Percentiles rank a stretch among this genome's conserved stretches.
Evolutionary conservation across 129 eudicot genomes (phyloP).

Genomic region (Arctium minus): DNA sequence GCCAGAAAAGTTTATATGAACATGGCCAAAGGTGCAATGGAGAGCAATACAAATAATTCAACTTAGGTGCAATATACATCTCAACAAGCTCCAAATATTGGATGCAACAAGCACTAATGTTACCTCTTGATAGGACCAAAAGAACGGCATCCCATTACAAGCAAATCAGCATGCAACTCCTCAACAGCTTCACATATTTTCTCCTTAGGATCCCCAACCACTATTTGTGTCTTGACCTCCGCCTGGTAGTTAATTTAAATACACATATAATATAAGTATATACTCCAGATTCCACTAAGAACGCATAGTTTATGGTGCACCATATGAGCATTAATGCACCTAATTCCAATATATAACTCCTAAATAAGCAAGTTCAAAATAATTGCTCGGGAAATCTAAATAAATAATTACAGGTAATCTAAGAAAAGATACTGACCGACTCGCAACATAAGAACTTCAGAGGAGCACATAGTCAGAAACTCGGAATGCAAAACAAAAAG

Average conservation of each 20-base stretch:
- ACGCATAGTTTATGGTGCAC: not conserved
- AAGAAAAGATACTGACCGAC: not conserved
- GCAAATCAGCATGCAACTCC: constrained; percentile 68
- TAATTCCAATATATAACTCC: not conserved
- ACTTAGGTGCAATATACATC: not conserved
- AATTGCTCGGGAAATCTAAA: not conserved
- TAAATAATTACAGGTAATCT: constrained; percentile 1
- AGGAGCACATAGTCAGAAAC: not conserved
- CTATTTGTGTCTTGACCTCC: constrained; percentile 47
- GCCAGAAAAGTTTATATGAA: not conserved
- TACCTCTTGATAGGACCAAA: constrained; percentile 86
- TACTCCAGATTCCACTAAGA: not conserved
- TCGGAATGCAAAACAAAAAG: not conserved
- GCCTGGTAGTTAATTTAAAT: constrained; percentile 21
- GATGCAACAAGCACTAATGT: constrained; percentile 15
- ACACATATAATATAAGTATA: not conserved
- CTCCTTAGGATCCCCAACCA: constrained; percentile 78
- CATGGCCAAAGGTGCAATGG: not conserved
- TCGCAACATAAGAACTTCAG: not conserved
- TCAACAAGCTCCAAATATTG: not conserved
- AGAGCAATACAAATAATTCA: not conserved
- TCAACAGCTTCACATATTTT: constrained; percentile 78
- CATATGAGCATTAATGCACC: not conserved
- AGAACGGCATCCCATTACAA: constrained; percentile 79
- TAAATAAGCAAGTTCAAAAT: not conserved